phyloP scores from a whole-genome alignment of 2,329 filamentous ascomycete species.

The Uncinocarpus reesii region DNA sequence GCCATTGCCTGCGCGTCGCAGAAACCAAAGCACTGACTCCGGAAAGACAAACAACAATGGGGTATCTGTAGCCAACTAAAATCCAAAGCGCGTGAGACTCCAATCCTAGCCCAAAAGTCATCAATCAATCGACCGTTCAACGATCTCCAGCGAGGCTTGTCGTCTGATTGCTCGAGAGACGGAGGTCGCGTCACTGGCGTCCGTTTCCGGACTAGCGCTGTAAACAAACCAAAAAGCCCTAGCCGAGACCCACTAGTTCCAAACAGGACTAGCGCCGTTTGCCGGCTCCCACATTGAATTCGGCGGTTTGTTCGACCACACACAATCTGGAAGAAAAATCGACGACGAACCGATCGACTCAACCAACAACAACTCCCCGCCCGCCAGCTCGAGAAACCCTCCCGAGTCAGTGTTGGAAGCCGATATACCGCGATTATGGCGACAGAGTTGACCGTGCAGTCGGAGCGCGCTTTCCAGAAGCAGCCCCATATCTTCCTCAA shows the following conservation, averaged over 20 bases:
- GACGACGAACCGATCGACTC: constrained; percentile 14
- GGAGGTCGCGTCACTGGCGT: constrained; percentile 26
- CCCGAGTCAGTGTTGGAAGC: constrained; percentile 30
- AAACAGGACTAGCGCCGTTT: constrained; percentile 25
- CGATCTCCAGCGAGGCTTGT: not conserved
- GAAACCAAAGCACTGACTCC: not conserved
- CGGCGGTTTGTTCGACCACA: constrained; percentile 22
- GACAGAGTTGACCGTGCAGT: constrained; percentile 98
- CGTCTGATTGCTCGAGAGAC: not conserved
- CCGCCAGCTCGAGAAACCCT: constrained; percentile 26
- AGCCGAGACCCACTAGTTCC: constrained; percentile 29
- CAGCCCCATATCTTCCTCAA: constrained; percentile 99
- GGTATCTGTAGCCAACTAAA: constrained; percentile 2
- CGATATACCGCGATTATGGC: constrained; percentile 62
- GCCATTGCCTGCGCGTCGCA: not conserved
- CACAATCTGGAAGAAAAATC: constrained; percentile 26
- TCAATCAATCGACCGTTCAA: not conserved
- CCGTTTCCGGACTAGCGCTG: constrained; percentile 25
- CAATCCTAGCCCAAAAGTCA: not conserved
- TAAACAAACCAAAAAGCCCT: constrained; percentile 39
- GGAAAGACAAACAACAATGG: not conserved
- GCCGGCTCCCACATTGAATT: constrained; percentile 33
- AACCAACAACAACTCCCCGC: constrained; percentile 15
- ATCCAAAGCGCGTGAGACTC: not conserved
- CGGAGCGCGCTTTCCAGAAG: constrained; percentile 99